Conservation (phyloP, 768 basidiomycete species). For the Myochromella boudieri region DNA sequence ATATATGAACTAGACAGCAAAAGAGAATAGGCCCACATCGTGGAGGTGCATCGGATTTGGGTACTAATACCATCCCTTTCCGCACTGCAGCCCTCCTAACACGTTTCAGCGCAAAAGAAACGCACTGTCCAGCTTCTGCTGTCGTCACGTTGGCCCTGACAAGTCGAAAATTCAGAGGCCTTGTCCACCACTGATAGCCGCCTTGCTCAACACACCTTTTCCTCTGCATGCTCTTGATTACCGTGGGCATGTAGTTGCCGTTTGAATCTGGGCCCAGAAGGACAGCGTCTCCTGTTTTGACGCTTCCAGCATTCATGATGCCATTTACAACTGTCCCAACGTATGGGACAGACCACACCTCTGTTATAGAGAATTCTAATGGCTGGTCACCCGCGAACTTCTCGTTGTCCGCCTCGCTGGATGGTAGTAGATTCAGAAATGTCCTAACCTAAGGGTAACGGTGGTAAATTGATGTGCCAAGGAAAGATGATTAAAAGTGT, state of each 20-base stretch:
- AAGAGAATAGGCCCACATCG: slow-evolving; percentile 48
- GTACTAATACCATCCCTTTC: slow-evolving; percentile 94
- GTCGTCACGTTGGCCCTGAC: slow-evolving; percentile 74
- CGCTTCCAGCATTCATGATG: slow-evolving; percentile 71
- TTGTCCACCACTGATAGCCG: background rate
- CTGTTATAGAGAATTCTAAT: slow-evolving; percentile 84
- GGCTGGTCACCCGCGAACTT: slow-evolving; percentile 81
- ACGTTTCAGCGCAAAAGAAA: slow-evolving; percentile 90
- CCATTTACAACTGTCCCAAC: slow-evolving; percentile 86
- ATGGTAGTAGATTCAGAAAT: slow-evolving; percentile 88
- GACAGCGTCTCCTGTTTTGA: slow-evolving; percentile 80
- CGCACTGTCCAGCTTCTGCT: slow-evolving; percentile 95
- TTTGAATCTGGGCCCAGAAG: slow-evolving; percentile 91
- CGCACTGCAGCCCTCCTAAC: slow-evolving; percentile 78
- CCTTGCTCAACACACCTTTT: slow-evolving; percentile 58
- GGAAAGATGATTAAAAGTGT: background rate
- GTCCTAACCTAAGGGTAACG: slow-evolving; percentile 71
- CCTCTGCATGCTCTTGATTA: slow-evolving; percentile 90
- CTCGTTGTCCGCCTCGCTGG: slow-evolving; percentile 80
- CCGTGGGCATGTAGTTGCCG: slow-evolving; percentile 79
- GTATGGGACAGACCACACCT: slow-evolving; percentile 87
- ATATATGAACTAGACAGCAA: too few relatives aligned
- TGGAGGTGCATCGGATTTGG: slow-evolving; percentile 76
- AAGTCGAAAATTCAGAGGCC: background rate
- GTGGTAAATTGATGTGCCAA: background rate